Base-by-base conservation (phyloP, 176 grass and related monocot genomes). In the Puccinellia tenuiflora region DNA sequence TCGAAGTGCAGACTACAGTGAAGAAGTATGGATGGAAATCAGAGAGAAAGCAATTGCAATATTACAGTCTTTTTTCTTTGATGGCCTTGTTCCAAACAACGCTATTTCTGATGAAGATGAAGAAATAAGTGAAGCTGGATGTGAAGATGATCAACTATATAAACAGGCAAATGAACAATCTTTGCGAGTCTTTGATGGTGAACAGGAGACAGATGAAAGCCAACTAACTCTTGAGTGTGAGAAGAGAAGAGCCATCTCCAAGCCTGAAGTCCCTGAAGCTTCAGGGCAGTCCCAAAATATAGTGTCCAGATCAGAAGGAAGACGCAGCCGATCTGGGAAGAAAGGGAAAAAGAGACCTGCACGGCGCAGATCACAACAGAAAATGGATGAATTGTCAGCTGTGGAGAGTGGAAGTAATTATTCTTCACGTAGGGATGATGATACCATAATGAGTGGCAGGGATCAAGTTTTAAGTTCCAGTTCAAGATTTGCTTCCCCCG, bases 21-120 rank as follows among this genome's bases (percentile, higher is more conserved):
- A 95, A 85, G 96, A 98, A 86, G 93, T 95, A n/a, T 98, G 96
- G 96, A 87, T 98, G 82, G 92, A 95, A 87, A 95, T 98, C 28
- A 91, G 93, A 80, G 96, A 95, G 73, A 98, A 98, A 86, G 83
- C 91, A 83, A 93, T 95, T 0, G 66, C 82, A 54, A 95, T 95
- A 91, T 60, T 95, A 46, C 96, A 98, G 33, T 95, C 96, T 17
- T 98, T 95, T 86, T 89, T 95, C 86, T 91, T 90, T 79, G 96
- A 98, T 86, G 96, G 92, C 86, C 64, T 91, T 66, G 79, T 95
- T 89, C 96, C 96, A 84, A 87, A 84, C 81, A 86, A 91, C 79
- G 69, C 78, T 84, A 73, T 98, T 81, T 98, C 96, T 70, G 92
- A 95, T 84, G 92, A 91, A 55, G 95, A 95, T 82, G 90, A 93